Base-by-base conservation (phyloP, 768 basidiomycete species). In the Gymnopilus junonius region DNA sequence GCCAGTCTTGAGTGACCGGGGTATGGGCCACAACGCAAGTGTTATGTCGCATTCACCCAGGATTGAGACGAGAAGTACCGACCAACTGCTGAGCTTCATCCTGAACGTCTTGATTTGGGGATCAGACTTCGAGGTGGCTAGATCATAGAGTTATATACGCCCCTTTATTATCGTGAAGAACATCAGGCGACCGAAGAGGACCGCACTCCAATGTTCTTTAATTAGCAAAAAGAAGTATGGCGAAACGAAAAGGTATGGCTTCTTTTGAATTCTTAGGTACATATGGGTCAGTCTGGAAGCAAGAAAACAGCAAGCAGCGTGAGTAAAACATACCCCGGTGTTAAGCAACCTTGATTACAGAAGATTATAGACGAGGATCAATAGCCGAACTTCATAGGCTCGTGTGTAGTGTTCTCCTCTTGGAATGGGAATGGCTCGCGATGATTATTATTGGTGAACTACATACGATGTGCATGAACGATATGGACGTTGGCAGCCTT, bases 1-100 rank as follows among this genome's bases (percentile, higher is more conserved):
- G 5, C 84, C 83, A 1, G 81, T 81, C 34, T 80, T 71, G 5
- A 83, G 71, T 4, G 79, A 78, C 10, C 75, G 73, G 1, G 86
- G 86, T 54, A 84, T 80, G 10, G 83, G 83, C 83, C 82, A 85
- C 43, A 83, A 69, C 1, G 77, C 79, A 14, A 72, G 50, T 2
- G 68, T 73, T 6, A 67, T 63, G 20, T 66, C 54, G 32, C 57
- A 62, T 51, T 46, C 11, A 31, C 55, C 55, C 32, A 65, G 34
- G 59, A 60, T n/a, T 34, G 57, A 29, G 39, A 63, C 31, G 64
- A 58, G 46, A 29, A 63, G 31, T 21, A 55, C 20, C n/a, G 55
- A 40, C 25, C 40, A 58, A 34, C 35, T 55, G 23, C 32, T 21
- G 53, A 59, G 32, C 37, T 61, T 61, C 67, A 68, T 68, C 31